Evolutionary conservation across 1,284 basidiomycete genomes (phyloP), one percentile per base, ranked within the genome.

Genomic region (Melampsora larici-populina): DNA sequence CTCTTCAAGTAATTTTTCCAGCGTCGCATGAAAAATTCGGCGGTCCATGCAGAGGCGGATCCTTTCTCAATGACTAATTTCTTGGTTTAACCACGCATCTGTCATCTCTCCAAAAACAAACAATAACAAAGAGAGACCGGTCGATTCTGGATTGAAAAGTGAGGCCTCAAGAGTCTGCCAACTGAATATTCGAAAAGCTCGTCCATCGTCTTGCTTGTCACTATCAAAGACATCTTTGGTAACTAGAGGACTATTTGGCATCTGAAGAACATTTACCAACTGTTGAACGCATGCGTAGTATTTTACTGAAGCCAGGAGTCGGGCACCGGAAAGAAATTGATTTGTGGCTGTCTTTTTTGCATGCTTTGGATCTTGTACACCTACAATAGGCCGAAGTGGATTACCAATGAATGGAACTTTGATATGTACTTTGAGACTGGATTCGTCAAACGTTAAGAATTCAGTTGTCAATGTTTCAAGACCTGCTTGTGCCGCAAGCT

Each of bases 31-130:
- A 70, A 70, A 17, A 70, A 70, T 18, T 58, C 43, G 4, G 11
- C 24, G 7, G 33, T 70, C 69, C 69, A 58, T 31, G 69, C 7
- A 17, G 69, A 51, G n/a, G 15, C 69, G 36, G 29, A 70, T 70
- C 2, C 49, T 21, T 24, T 70, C 31, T 2, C 55, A 24, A 40
- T 60, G 69, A 2, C n/a, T n/a, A n/a, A n/a, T n/a, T n/a, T n/a
- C n/a, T n/a, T n/a, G n/a, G n/a, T n/a, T n/a, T n/a, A n/a, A n/a
- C 69, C 69, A 60, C 3, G 51, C 26, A 60, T 70, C 29, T 13
- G 69, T 60, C n/a, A 70, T 49, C 69, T 70, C 51, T 5, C 69
- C 69, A 70, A 70, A 40, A 9, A 70, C 33, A 8, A 29, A 70
- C 4, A 70, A 49, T 26, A 58, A 70, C 5, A 70, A 31, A 3